Conservation (phyloP, 192 early-diverging fungal species). For the Podila clonocystis region DNA sequence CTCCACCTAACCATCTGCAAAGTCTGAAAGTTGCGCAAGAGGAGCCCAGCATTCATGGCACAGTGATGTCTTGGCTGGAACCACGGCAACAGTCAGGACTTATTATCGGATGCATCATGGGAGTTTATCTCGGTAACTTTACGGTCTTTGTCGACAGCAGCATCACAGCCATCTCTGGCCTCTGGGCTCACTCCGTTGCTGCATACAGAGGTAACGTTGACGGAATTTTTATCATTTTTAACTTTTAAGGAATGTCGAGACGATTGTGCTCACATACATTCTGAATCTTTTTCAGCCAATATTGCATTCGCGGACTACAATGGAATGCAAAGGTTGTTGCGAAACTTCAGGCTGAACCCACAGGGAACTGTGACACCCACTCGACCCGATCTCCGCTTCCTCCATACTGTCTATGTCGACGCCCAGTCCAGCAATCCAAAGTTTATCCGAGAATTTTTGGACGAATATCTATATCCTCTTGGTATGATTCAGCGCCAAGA, state of each 20-base stretch:
- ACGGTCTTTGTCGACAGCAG: constrained; percentile 67
- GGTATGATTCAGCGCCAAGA: constrained; percentile 61
- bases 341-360: constrained; percentile 62
- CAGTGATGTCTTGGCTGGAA: constrained; percentile 72
- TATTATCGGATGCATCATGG: constrained; percentile 67
- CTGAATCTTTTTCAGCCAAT: constrained; percentile 54
- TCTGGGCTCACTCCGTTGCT: constrained; percentile 73
- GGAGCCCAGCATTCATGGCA: constrained; percentile 41
- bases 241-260: not conserved
- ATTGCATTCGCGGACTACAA: constrained; percentile 74
- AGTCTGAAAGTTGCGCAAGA: constrained; percentile 8
- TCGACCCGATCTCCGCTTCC: constrained; percentile 69
- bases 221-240: not conserved
- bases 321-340: constrained; percentile 64
- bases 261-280: not conserved
- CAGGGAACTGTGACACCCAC: constrained; percentile 59
- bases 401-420: constrained; percentile 70
- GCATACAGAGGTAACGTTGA: constrained; percentile 65
- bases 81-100: constrained; percentile 82
- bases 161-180: constrained; percentile 67
- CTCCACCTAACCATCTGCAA: constrained; percentile 4
- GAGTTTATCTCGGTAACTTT: constrained; percentile 72
- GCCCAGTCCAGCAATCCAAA: constrained; percentile 39
- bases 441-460: constrained; percentile 35
- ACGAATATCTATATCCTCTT: constrained; percentile 38